Evolutionary conservation across 306 rosid genomes (phyloP), one percentile per base, ranked within the genome.

Genomic region (Malus fusca): DNA sequence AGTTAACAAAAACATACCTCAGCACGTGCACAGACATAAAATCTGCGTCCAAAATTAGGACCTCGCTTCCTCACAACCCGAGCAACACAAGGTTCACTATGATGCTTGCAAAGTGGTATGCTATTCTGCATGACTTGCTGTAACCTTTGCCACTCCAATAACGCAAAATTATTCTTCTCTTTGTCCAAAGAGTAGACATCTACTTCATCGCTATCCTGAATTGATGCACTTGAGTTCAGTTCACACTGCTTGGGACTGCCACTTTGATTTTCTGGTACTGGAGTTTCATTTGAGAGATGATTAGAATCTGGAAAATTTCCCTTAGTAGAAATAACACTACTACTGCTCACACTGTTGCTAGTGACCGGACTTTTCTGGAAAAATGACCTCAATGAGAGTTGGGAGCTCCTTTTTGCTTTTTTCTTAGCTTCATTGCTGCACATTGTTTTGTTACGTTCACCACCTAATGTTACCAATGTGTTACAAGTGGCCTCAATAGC

Each of bases 51-150:
- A 74, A 83, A 84, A 77, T 87, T 95, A 56, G 91, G 81, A 78
- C 97, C 96, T 76, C 82, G 97, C 86, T 95, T 92, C 96, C 89
- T 88, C 81, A 95, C 97, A 43, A 95, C 88, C 66, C 96, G 91
- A 74, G 91, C 89, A 70, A 90, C 88, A 81, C 97, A 90, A 59
- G 90, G 90, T 80, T 95, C 96, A 56, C 73, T 89, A 79, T 92
- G 97, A 73, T 90, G 96, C 87, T 85, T 92, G 88, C 99, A 92
- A 82, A 89, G 81, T 52, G 99, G 97, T 79, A 92, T 95, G 73
- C 97, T 89, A 80, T 79, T 88, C 87, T 95, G 96, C 99, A 95
- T 92, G 80, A 89, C 76, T 75, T 89, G 85, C 71, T 89, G 96
- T 84, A 95, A 89, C 87, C 99, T 83, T 84, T 85, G 93, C 98